Percentiles rank a stretch among this genome's conserved stretches.
phyloP scores from a whole-genome alignment of 164 flowering plant genomes.

The Amborella trichopoda region DNA sequence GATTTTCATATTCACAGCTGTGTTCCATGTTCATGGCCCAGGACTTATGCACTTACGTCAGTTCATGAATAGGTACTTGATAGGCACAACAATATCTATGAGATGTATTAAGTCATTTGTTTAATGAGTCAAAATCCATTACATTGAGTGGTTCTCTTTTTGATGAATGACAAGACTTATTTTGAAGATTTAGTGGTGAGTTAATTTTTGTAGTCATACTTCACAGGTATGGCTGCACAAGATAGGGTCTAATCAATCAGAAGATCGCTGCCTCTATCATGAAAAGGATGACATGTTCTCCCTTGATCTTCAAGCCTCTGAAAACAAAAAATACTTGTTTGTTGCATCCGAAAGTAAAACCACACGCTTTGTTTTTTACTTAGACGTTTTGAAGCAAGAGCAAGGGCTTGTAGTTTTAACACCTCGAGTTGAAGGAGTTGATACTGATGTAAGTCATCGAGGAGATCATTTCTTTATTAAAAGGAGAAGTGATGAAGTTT shows the following conservation, averaged over 20 bases:
- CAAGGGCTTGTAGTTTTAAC: constrained; percentile 62
- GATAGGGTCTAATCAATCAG: constrained; percentile 17
- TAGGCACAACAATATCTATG: too few relatives aligned
- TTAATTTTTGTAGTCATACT: too few relatives aligned
- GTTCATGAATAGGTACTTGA: too few relatives aligned
- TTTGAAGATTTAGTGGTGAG: too few relatives aligned
- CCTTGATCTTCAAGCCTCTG: constrained; percentile 64
- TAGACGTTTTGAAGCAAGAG: constrained; percentile 53
- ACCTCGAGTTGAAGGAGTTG: constrained; percentile 65
- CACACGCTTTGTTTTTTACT: constrained; percentile 58
- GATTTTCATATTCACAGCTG: too few relatives aligned
- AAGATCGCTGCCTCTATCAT: constrained; percentile 22
- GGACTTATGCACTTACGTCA: too few relatives aligned
- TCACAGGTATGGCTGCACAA: constrained; percentile 23
- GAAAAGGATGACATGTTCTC: constrained; percentile 60
- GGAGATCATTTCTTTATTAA: constrained; percentile 35
- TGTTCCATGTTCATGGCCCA: too few relatives aligned
- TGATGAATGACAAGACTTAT: too few relatives aligned
- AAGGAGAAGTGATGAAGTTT: constrained; percentile 28
- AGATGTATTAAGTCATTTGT: too few relatives aligned
- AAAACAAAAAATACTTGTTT: constrained; percentile 76
- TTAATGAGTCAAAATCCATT: too few relatives aligned
- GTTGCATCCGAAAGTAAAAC: constrained; percentile 74
- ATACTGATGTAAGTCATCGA: constrained; percentile 77
- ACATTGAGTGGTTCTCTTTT: too few relatives aligned